Percentiles rank a stretch among this genome's conserved stretches.
phyloP scores from a whole-genome alignment of 2,329 filamentous ascomycete species.

The Monilinia fructigena region DNA sequence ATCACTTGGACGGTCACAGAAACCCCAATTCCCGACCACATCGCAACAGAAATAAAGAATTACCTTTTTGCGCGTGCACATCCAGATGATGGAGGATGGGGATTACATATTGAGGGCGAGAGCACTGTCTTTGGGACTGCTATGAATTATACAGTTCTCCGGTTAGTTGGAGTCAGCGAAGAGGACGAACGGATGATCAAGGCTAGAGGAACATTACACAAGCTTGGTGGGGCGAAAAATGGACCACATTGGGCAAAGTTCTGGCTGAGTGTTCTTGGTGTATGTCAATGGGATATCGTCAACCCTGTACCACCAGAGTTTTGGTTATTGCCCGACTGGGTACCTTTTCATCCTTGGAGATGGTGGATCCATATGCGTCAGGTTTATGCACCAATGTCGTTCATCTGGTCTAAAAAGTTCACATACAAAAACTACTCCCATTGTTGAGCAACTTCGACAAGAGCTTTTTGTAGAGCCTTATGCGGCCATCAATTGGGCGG shows the following conservation, averaged over 20 bases:
- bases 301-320: conserved; percentile 92
- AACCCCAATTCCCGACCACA: conserved; percentile 76
- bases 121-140: conserved; percentile 87
- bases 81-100: conserved; percentile 92
- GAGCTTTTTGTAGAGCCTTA: conserved; percentile 82
- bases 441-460: conserved; percentile 70
- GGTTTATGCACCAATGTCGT: conserved; percentile 92
- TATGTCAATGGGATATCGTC: conserved; percentile 86
- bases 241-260: conserved; percentile 97
- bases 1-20: conserved; percentile 86
- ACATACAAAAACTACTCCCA: conserved; percentile 71
- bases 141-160: conserved; percentile 81
- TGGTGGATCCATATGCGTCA: conserved; percentile 99
- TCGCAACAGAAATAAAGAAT: conserved; percentile 84
- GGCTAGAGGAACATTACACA: conserved; percentile 78
- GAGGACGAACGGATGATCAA: conserved; percentile 84
- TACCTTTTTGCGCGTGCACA: conserved; percentile 81
- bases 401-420: conserved; percentile 82
- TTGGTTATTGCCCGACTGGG: conserved; percentile 90
- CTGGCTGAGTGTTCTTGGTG: conserved; percentile 82
- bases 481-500: conserved; percentile 72
- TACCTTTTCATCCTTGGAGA: conserved; percentile 84
- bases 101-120: conserved; percentile 89
- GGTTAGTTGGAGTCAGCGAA: conserved; percentile 77
- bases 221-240: conserved; percentile 78